Base-by-base conservation (phyloP, 106 monocot species). In the Dioscorea zingiberensis region DNA sequence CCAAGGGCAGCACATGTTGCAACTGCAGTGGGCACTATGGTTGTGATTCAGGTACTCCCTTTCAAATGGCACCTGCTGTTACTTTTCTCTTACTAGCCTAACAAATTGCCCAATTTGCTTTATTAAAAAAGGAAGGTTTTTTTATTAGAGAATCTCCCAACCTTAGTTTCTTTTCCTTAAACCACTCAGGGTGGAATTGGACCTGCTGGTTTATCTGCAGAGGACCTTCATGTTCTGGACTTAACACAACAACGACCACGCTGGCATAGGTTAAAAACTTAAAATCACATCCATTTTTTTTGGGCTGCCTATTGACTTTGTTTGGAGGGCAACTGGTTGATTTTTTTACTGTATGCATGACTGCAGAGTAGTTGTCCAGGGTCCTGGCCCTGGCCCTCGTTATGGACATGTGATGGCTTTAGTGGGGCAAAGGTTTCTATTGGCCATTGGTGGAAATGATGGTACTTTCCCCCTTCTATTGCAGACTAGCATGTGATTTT, bases 391-490 rank as follows among this genome's bases (percentile, higher is more conserved):
- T 55, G 97, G 97, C 56, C 92, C 92, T 22, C 88, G 97, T 25
- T 98, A 98, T 74, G 97, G 97, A 17, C 97, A 98, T 80, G 97
- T 98, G 76, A 98, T 98, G 97, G 85, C 97, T 76, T 77, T 98
- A 71, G 97, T 98, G 22, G 97, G 97, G 27, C 97, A 98, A 74
- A 81, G 97, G 27, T 98, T 98, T 84, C 74, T 98, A 63, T 86
- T 98, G 69, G 81, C 81, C 25, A 92, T 98, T 67, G 97, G 97
- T 62, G 97, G 97, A 66, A 98, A 98, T 84, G 97, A 98, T 82
- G 97, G 97, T 92, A 79, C 38, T 38, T 51, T 16, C 4, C 19
- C 51, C 19, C 51, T 51, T 51, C 19, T 18, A 51, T 19, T 51
- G 51, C 19, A 18, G 18, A 51, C 7, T 51, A 51, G 18, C 51